phyloP scores from a whole-genome alignment of 306 rosid genomes.

The Quercus agrifolia region DNA sequence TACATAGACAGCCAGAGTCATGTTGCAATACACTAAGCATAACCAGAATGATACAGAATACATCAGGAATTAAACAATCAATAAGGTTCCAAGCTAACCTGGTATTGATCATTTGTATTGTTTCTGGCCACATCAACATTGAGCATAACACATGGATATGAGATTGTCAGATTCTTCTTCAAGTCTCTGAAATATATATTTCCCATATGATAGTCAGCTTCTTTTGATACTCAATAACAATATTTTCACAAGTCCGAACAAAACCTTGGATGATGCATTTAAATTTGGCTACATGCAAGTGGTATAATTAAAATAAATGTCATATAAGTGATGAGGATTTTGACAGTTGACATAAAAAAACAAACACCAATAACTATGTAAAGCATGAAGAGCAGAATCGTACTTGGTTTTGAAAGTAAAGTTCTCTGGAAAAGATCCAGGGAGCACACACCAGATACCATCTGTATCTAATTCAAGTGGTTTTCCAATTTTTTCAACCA shows the following conservation, averaged over 20 bases:
- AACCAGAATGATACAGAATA: constrained; percentile 12
- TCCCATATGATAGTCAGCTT: constrained; percentile 30
- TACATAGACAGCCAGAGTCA: constrained; percentile 13
- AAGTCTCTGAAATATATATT: constrained; percentile 55
- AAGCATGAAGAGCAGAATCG: constrained; percentile 22
- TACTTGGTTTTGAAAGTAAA: constrained; percentile 91
- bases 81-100: constrained; percentile 56
- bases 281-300: neutral
- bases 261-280: constrained; percentile 3
- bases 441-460: constrained; percentile 99
- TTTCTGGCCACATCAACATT: constrained; percentile 95
- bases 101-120: constrained; percentile 98
- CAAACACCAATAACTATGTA: constrained; percentile 10
- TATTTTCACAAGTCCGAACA: constrained; percentile 7
- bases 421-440: constrained; percentile 97
- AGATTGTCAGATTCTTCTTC: constrained; percentile 86
- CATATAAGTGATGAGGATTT: constrained; percentile 2
- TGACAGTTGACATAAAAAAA: neutral
- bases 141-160: constrained; percentile 99
- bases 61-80: constrained; percentile 16
- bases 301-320: constrained; percentile 1
- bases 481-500: constrained; percentile 95
- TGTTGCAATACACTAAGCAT: constrained; percentile 6
- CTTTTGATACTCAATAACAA: constrained; percentile 18
- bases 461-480: constrained; percentile 97